A percentile compares a stretch with the other conserved stretches of the same genome.
These are phyloP conservation scores for Fusarium verrucosum DNA, from an alignment of 2,329 filamentous ascomycete species.

Conservation along the genomic window DNA sequence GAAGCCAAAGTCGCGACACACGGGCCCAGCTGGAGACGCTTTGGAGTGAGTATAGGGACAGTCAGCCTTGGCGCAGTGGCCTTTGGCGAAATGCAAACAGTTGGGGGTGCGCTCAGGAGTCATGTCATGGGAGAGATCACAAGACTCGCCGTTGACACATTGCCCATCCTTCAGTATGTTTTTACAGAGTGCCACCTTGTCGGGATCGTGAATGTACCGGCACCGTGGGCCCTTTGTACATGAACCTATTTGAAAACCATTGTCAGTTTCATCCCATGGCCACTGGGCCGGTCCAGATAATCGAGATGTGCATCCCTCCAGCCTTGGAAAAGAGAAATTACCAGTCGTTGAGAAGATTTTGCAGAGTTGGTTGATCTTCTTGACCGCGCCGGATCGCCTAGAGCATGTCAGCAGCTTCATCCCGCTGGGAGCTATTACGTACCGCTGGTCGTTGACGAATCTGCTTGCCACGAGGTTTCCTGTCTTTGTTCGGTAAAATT, in stretches of 20 bases:
- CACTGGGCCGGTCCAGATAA: conserved; percentile 47
- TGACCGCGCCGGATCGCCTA: conserved; percentile 64
- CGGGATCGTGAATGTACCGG: conserved; percentile 82
- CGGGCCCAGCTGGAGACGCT: conserved; percentile 77
- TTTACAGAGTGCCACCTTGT: conserved; percentile 91
- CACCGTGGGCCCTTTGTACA: conserved; percentile 85
- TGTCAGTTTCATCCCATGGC: conserved; percentile 59
- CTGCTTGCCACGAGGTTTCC: conserved; percentile 85
- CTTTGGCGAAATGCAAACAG: conserved; percentile 89
- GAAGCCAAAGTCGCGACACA: conserved; percentile 85
- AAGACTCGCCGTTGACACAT: conserved; percentile 80
- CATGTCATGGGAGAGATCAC: conserved; percentile 90
- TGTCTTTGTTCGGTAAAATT: conserved; percentile 85
- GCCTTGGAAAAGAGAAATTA: conserved; percentile 62
- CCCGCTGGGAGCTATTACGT: conserved; percentile 52
- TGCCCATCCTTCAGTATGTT: conserved; percentile 81
- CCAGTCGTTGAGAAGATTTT: conserved; percentile 75
- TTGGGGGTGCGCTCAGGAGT: conserved; percentile 84
- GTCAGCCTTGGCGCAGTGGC: conserved; percentile 85
- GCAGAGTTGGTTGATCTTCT: conserved; percentile 79
- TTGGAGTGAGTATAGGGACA: conserved; percentile 89
- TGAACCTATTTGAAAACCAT: conserved; percentile 67
- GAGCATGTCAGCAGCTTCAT: conserved; percentile 51
- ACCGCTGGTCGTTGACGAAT: conserved; percentile 80
- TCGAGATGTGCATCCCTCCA: conserved; percentile 35